Conservation (phyloP, 768 basidiomycete genomes). For the Suillus americanus region DNA sequence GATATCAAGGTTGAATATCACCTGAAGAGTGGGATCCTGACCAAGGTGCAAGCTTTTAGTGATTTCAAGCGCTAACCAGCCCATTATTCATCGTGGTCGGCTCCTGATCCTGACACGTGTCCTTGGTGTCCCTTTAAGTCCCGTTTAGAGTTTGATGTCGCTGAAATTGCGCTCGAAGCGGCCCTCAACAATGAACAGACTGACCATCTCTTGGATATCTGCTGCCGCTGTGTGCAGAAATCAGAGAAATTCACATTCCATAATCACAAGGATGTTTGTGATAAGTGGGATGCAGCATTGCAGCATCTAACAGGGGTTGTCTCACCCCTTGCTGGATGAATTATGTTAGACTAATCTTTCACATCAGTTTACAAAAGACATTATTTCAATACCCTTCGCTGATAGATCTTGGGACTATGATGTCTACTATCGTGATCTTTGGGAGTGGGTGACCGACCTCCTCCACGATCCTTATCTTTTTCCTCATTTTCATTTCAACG, state of each 20-base stretch:
- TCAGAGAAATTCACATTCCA: neutral
- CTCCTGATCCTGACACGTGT: neutral
- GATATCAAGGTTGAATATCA: neutral
- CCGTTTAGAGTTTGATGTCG: neutral
- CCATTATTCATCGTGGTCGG: neutral
- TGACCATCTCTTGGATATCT: neutral
- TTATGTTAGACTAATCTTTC: neutral
- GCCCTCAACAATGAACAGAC: neutral
- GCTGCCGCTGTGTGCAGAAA: neutral
- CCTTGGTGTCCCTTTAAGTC: neutral
- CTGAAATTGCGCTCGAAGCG: neutral
- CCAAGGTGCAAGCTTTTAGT: neutral
- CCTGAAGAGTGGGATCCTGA: neutral
- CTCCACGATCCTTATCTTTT: neutral
- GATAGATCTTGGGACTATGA: neutral
- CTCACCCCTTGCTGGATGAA: neutral
- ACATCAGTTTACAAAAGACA: neutral
- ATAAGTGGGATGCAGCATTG: neutral
- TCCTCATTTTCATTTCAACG: neutral
- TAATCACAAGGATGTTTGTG: neutral
- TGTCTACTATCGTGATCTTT: neutral
- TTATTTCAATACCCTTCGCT: neutral
- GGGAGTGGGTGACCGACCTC: neutral
- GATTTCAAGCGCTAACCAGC: neutral
- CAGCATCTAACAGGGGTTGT: neutral